Evolutionary conservation across 192 early-diverging fungal species (phyloP), one percentile per base, ranked within the genome.

Genomic region (Funneliformis geosporum): DNA sequence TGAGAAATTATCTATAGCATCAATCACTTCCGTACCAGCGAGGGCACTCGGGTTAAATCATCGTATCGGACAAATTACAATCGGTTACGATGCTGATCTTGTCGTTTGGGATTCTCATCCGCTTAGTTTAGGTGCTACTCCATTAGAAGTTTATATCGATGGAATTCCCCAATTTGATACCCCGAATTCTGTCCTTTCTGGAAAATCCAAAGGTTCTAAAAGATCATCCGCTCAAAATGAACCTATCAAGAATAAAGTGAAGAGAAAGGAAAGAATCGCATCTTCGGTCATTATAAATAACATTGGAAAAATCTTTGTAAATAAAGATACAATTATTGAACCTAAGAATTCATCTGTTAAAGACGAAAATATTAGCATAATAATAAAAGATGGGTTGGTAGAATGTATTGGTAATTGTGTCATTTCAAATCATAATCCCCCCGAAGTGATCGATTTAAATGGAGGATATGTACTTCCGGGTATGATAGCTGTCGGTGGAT

Each of bases 51-150:
- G 94, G 23, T 81, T 90, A 12, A 92, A 86, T 11, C 84, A 91
- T 77, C 86, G 94, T 60, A 81, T 95, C 50, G 94, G 94, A 1
- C 83, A 82, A 47, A 81, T 95, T 43, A 83, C 82, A 25, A 73
- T 82, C 5, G 92, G 93, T 27, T 92, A 91, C 81, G 94, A 95
- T 86, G 94, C 94, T 10, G 94, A 95, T 82, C 78, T 94, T 38
- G 93, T 95, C 9, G 67, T 95, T 66, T 95, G 94, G 94, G 87
- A 92, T 80, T 87, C 88, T 46, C 81, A 90, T 72, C 94, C 94
- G 7, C 82, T 95, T 7, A 64, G 80, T 6, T 77, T 94, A 4
- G 93, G 93, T 27, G 91, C 94, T 25, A 84, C 90, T 80, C 94
- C 94, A 66, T 79, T 94, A 25, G 85, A 91, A 76, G 93, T 95